A percentile compares a stretch with the other conserved stretches of the same genome.
Conservation (phyloP, 2,329 filamentous ascomycete genomes). For the Apiospora hydei region DNA sequence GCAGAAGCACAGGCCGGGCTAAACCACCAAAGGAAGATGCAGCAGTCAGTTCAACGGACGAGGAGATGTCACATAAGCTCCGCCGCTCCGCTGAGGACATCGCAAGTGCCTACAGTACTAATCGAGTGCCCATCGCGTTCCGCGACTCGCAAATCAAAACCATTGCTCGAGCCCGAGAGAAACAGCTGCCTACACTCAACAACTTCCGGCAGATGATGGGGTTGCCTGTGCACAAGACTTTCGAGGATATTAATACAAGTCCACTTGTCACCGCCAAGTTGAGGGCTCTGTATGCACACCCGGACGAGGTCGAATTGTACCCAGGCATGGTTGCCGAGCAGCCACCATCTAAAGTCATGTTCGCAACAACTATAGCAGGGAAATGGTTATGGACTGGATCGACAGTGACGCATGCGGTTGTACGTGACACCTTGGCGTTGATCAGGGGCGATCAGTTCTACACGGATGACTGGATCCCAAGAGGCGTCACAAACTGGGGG, state of each 20-base stretch:
- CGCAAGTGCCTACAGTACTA: constrained; percentile 47
- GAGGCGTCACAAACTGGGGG: constrained; percentile 10
- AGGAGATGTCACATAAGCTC: constrained; percentile 49
- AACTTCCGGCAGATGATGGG: constrained; percentile 71
- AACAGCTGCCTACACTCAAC: constrained; percentile 55
- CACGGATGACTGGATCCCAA: constrained; percentile 65
- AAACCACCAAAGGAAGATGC: no score
- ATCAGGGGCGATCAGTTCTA: constrained; percentile 47
- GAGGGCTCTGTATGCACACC: constrained; percentile 66
- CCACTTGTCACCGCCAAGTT: constrained; percentile 62
- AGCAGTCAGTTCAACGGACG: neutral
- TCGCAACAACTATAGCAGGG: constrained; percentile 55
- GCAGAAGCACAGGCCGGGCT: neutral
- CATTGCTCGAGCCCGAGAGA: constrained; percentile 64
- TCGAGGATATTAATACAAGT: constrained; percentile 66
- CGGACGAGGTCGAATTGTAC: constrained; percentile 74
- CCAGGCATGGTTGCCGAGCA: constrained; percentile 71
- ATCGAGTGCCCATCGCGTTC: constrained; percentile 36
- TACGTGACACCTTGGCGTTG: constrained; percentile 1
- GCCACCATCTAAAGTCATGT: constrained; percentile 57
- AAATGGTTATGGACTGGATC: constrained; percentile 51
- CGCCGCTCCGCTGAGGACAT: constrained; percentile 65
- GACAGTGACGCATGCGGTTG: neutral
- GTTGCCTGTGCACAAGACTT: constrained; percentile 61
- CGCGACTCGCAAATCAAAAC: constrained; percentile 67